A percentile compares a stretch with the other conserved stretches of the same genome.
phyloP scores from a whole-genome alignment of 768 basidiomycete genomes.

The Kwoniella shandongensis region DNA sequence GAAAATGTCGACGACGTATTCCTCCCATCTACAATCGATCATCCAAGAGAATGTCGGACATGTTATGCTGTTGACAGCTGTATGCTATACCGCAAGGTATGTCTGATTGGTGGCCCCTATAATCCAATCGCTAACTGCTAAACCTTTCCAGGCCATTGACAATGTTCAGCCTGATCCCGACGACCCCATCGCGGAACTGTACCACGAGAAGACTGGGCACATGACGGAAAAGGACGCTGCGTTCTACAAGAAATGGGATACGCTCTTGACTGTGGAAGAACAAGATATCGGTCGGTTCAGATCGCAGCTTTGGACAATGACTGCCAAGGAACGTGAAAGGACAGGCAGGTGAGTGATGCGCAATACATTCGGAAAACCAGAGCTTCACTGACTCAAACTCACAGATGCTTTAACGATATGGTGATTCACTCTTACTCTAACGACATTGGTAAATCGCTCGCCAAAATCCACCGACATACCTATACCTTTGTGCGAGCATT shows the following conservation, averaged over 20 bases:
- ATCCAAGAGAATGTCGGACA: conserved; percentile 70
- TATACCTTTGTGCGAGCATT: conserved; percentile 64
- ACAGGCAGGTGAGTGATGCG: conserved; percentile 61
- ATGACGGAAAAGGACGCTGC: conserved; percentile 65
- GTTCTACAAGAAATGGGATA: conserved; percentile 92
- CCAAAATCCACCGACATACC: conserved; percentile 73
- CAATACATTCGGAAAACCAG: background rate
- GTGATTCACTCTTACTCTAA: conserved; percentile 58
- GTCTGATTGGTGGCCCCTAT: background rate
- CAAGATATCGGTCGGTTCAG: conserved; percentile 78
- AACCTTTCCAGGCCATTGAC: conserved; percentile 65
- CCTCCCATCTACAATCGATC: conserved; percentile 83
- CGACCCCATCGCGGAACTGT: conserved; percentile 60
- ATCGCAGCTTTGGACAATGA: conserved; percentile 92
- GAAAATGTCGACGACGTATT: conserved; percentile 57
- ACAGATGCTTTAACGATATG: conserved; percentile 76
- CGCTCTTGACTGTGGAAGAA: conserved; percentile 79
- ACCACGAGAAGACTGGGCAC: conserved; percentile 75
- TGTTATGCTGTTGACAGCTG: conserved; percentile 84
- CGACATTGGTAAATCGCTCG: conserved; percentile 55
- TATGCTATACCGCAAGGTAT: conserved; percentile 87
- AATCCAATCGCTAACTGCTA: conserved; percentile 1
- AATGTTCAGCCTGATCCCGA: conserved; percentile 58
- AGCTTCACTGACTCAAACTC: background rate
- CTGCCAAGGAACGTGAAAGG: conserved; percentile 72